Percentiles rank a stretch among this genome's conserved stretches.
These are phyloP conservation scores for Beauveria rudraprayagi DNA, from an alignment of 2,329 filamentous ascomycete species.

Conservation along the genomic window DNA sequence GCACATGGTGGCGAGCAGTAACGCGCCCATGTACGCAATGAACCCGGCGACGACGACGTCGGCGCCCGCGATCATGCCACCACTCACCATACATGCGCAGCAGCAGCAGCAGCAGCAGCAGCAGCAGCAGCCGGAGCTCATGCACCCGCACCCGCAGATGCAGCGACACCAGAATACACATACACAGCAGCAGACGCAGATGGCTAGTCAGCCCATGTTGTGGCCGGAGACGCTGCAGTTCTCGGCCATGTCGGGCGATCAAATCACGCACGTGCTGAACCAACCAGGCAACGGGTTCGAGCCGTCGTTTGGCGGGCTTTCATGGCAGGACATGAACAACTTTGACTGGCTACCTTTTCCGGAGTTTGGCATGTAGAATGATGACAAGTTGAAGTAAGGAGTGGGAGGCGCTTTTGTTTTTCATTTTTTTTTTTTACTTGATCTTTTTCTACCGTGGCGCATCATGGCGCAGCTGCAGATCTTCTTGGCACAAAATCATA, in stretches of 20 bases:
- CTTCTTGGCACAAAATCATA: no score
- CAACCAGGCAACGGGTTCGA: constrained; percentile 53
- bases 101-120: background rate
- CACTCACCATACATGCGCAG: background rate
- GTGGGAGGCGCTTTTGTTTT: background rate
- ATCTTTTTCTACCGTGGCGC: no score
- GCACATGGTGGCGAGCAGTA: background rate
- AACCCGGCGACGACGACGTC: background rate
- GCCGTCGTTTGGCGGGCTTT: constrained; percentile 44
- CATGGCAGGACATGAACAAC: constrained; percentile 50
- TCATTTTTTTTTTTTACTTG: no score
- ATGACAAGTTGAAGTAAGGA: background rate
- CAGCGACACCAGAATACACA: constrained; percentile 5
- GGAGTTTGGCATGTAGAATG: constrained; percentile 30
- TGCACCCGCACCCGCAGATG: constrained; percentile 2
- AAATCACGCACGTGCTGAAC: constrained; percentile 59
- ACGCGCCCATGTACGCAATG: background rate
- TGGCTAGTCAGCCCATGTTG: constrained; percentile 21
- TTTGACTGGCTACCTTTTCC: constrained; percentile 50
- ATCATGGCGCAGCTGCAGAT: no score
- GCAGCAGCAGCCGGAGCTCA: background rate
- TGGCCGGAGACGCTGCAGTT: constrained; percentile 51
- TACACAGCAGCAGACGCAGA: constrained; percentile 12
- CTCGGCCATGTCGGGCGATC: constrained; percentile 61
- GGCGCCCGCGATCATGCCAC: background rate